These are phyloP conservation scores for Corymbia citriodora DNA, from an alignment of 441 rosid genomes.

Conservation along the genomic window DNA sequence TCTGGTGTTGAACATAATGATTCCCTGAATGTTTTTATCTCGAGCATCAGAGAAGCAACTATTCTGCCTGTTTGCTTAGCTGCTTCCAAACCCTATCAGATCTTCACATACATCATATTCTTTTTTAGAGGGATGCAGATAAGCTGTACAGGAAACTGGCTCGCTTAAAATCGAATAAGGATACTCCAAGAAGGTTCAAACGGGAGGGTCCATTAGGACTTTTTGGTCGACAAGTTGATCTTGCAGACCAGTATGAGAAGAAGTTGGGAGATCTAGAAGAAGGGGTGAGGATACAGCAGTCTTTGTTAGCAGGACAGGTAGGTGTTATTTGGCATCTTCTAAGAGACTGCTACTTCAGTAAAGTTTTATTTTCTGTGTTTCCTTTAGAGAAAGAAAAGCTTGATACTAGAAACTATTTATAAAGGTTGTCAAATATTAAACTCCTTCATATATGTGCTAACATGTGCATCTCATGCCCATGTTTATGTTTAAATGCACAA, in stretches of 20 bases:
- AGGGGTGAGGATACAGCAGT: slow-evolving; percentile 51
- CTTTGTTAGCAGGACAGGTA: slow-evolving; percentile 58
- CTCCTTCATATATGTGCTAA: neutral
- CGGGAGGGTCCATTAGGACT: slow-evolving; percentile 74
- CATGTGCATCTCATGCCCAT: neutral
- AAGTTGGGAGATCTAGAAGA: slow-evolving; percentile 64
- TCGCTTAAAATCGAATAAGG: slow-evolving; percentile 35
- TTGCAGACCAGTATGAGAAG: slow-evolving; percentile 50
- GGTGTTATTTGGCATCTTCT: slow-evolving; percentile 2
- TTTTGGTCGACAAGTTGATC: slow-evolving; percentile 58
- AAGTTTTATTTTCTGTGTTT: neutral
- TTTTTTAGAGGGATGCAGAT: slow-evolving; percentile 55
- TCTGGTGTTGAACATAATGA: neutral
- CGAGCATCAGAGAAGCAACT: neutral
- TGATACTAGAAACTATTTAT: neutral
- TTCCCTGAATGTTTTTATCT: neutral
- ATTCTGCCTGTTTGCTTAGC: neutral
- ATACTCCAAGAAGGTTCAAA: slow-evolving; percentile 23
- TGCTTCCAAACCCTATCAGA: neutral
- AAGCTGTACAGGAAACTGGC: slow-evolving; percentile 55
- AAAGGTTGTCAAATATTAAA: neutral
- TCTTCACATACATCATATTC: slow-evolving; percentile 4
- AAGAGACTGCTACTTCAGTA: neutral
- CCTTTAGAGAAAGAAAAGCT: neutral
- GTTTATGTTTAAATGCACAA: neutral